Base-by-base conservation (phyloP, 768 basidiomycete genomes). In the Trametes cubensis region DNA sequence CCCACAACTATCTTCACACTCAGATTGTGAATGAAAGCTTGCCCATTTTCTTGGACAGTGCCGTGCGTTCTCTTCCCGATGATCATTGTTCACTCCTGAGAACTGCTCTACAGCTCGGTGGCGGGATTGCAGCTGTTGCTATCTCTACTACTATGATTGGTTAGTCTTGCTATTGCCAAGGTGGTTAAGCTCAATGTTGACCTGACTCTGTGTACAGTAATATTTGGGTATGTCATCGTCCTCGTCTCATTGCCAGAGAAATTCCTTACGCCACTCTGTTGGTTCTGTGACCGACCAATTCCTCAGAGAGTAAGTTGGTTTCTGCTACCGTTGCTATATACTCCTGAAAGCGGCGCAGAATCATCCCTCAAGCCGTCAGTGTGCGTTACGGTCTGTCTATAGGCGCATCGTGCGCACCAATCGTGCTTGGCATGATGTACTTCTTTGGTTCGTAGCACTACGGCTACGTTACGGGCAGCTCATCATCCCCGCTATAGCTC, bases 21-120 rank as follows among this genome's bases (percentile, higher is more conserved):
- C 51, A 91, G 90, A 84, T 92, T 60, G 78, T 92, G 57, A 93
- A 93, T 64, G 91, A 92, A 71, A 88, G 88, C 75, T 81, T 94
- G 59, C 90, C 90, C 39, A 91, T 93, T 46, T 92, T 92, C 72
- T 75, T 92, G 49, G 89, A 92, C 68, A 85, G 84, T 65, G 90
- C 89, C 18, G 80, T 83, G 69, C 55, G 74, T 64, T 21, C n/a
- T 15, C 4, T 10, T 45, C 28, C 18, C 18, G 55, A 18, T 20
- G 34, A 17, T 6, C 20, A 53, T 42, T 23, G 21, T 15, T 15
- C 30, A 18, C 17, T 10, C 2, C 23, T n/a, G 11, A 26, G 55
- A 44, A 39, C 48, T 38, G 45, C 15, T 28, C 23, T 30, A 7
- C 40, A 83, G 70, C 74, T 86, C 45, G 86, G 86, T 21, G 91